Evolutionary conservation across 345 rosid genomes (phyloP).

Genomic region (Dimocarpus longan): DNA sequence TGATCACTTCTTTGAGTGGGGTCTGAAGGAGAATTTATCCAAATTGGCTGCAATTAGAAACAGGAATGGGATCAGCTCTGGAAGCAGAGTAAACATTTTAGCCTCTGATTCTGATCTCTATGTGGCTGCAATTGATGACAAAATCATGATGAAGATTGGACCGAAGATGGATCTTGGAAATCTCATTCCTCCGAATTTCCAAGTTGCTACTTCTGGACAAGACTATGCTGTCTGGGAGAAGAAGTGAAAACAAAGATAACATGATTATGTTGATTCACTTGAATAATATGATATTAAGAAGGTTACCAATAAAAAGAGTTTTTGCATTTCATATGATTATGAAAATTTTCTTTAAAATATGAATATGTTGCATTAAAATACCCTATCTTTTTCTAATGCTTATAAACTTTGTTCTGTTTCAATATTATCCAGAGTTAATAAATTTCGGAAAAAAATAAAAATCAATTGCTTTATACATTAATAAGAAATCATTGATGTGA

Average conservation of each 20-base stretch:
- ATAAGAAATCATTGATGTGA: too few relatives aligned
- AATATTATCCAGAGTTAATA: too few relatives aligned
- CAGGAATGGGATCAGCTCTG: constrained; percentile 42
- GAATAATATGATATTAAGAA: background rate
- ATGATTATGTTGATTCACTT: background rate
- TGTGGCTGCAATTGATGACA: constrained; percentile 62
- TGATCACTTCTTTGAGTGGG: constrained; percentile 77
- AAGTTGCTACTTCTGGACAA: constrained; percentile 55
- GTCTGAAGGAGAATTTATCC: constrained; percentile 54
- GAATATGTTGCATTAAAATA: background rate
- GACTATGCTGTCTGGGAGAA: constrained; percentile 67
- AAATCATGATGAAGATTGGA: constrained; percentile 78
- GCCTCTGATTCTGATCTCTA: constrained; percentile 68
- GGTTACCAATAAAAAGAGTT: background rate
- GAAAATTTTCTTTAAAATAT: too few relatives aligned
- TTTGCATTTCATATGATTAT: too few relatives aligned
- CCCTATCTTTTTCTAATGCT: too few relatives aligned
- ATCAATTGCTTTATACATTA: too few relatives aligned
- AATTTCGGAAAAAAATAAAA: too few relatives aligned
- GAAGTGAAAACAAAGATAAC: constrained; percentile 22
- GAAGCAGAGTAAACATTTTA: constrained; percentile 54
- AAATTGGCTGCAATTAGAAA: constrained; percentile 52
- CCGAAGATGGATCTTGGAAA: constrained; percentile 66
- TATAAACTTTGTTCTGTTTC: too few relatives aligned
- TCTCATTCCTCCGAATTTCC: constrained; percentile 64